Percentiles rank a stretch among this genome's conserved stretches.
Conservation (phyloP, 169 alveolate species). For the Plasmodium coatneyi region DNA sequence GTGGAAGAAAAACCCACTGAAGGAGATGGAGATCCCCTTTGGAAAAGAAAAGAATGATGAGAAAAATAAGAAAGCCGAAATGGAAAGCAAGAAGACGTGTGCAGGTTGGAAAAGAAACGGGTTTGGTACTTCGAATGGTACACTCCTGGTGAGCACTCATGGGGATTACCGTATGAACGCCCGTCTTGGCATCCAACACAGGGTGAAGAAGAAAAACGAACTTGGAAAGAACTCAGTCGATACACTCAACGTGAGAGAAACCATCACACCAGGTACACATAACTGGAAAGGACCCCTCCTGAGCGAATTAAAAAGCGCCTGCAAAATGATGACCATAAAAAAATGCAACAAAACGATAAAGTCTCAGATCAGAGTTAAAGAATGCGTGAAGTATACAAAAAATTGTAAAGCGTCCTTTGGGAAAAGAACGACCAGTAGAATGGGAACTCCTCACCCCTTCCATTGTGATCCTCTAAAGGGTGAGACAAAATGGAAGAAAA, state of each 20-base stretch:
- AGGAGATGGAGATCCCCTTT: neutral
- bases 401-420: neutral
- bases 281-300: neutral
- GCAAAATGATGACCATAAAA: neutral
- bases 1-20: neutral
- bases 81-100: neutral
- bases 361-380: neutral
- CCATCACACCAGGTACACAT: neutral
- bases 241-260: neutral
- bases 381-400: neutral
- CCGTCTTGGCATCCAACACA: neutral
- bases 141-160: neutral
- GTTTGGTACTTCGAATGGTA: neutral
- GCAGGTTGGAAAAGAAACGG: neutral
- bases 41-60: neutral
- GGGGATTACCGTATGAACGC: neutral
- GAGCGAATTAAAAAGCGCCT: neutral
- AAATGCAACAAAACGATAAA: neutral
- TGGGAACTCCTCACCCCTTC: neutral
- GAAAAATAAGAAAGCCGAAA: neutral
- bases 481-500: neutral
- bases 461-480: neutral
- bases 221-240: neutral
- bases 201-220: neutral
- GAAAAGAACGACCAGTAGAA: neutral